Evolutionary conservation across 352 stramenopile species (phyloP), one percentile per base, ranked within the genome.

Genomic region (Lagenidium sp.): DNA sequence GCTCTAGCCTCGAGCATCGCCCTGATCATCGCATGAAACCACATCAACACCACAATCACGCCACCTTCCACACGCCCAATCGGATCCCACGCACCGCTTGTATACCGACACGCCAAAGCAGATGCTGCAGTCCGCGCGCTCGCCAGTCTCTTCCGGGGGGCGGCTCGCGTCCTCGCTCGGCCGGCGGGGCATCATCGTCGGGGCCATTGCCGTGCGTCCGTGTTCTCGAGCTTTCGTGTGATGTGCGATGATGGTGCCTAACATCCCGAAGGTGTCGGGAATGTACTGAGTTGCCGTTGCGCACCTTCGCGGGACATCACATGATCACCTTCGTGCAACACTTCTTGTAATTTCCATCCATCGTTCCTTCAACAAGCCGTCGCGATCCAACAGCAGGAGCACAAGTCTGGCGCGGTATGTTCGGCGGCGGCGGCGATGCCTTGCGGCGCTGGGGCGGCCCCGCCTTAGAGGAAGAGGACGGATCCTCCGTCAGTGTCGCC

Each of bases 61-160:
- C 18, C 4, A 23, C 4, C 13, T 21, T n/a, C n/a, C n/a, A n/a
- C n/a, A n/a, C n/a, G n/a, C n/a, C n/a, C n/a, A n/a, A n/a, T n/a
- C n/a, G n/a, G n/a, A n/a, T n/a, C n/a, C n/a, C n/a, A 58, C 61
- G 37, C 53, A 85, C 73, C 65, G 79, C 46, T 62, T 85, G 65
- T 85, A 85, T 7, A 85, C 61, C 32, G 67, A 78, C 26, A 85
- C 41, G 35, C 73, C 73, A 6, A 85, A 31, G 44, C 73, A 85
- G 50, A 75, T 73, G 37, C 30, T 72, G 63, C 73, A 85, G 1
- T 48, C 10, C 30, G 42, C 22, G 42, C 41, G 12, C 42, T 48
- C 15, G 42, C 42, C 7, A 48, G 42, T 32, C 42, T 32, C 1
- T 32, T 34, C 11, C 30, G 41, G 12, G 21, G 36, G 19, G 31